Percentiles rank a stretch among this genome's conserved stretches.
phyloP scores from a whole-genome alignment of 257 asterid genomes.

The Petunia secreta region DNA sequence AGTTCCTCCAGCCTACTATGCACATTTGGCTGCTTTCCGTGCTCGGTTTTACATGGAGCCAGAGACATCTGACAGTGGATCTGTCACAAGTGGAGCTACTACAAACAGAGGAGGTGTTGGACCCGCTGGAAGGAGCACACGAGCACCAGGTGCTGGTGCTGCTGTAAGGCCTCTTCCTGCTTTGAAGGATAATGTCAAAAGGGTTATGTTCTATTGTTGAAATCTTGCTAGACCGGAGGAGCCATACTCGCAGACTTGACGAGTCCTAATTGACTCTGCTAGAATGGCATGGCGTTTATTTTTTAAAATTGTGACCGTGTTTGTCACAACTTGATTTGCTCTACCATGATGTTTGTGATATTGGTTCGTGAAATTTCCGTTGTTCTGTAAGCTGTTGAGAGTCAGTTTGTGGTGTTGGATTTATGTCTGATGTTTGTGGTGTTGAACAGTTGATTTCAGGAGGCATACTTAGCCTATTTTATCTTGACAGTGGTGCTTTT shows the following conservation, averaged over 20 bases:
- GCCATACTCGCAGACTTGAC: too few relatives aligned
- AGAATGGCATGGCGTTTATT: not conserved
- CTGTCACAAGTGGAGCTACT: constrained; percentile 60
- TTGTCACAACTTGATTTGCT: not conserved
- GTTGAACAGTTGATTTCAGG: not conserved
- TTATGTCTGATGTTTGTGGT: not conserved
- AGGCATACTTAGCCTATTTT: not conserved
- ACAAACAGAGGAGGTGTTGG: constrained; percentile 61
- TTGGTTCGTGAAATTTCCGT: not conserved
- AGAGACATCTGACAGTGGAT: constrained; percentile 81
- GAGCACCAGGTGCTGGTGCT: constrained; percentile 54
- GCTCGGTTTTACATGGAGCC: constrained; percentile 98
- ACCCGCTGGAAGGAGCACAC: constrained; percentile 54
- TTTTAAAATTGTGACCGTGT: not conserved
- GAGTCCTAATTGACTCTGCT: too few relatives aligned
- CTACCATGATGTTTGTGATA: not conserved
- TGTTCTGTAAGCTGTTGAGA: not conserved
- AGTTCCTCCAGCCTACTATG: constrained; percentile 99
- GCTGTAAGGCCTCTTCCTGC: constrained; percentile 93
- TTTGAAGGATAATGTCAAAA: constrained; percentile 85
- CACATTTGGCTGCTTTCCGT: constrained; percentile 96
- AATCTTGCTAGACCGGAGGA: not conserved
- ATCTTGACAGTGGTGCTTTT: not conserved
- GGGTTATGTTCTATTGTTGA: constrained; percentile 88
- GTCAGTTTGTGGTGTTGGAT: not conserved